phyloP scores from a whole-genome alignment of 192 early-diverging fungal species.

The Chytriomyces sp. region DNA sequence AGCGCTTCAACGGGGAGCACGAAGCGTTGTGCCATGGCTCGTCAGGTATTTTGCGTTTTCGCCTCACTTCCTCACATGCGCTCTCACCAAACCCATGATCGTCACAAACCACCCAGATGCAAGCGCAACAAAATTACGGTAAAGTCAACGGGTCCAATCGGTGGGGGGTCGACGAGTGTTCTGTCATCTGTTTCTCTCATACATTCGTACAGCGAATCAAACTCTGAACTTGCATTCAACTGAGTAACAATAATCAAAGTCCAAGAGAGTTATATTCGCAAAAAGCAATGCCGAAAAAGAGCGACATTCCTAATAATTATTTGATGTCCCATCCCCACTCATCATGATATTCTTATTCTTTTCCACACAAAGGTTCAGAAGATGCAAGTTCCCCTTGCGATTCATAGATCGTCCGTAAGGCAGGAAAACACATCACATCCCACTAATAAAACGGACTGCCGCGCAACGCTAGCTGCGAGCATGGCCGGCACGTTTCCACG shows the following conservation, averaged over 20 bases:
- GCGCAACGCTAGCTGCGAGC: constrained; percentile 2
- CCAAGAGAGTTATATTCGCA: not conserved
- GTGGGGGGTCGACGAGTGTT: not conserved
- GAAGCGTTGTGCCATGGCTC: constrained; percentile 30
- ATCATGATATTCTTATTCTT: too few species aligned
- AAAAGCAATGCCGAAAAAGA: not conserved
- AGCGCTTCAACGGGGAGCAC: constrained; percentile 42
- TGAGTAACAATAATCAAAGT: not conserved
- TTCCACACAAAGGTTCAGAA: too few species aligned
- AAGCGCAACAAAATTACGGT: too few species aligned
- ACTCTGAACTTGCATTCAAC: constrained; percentile 35
- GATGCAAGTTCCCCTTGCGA: too few species aligned
- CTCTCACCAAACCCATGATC: not conserved
- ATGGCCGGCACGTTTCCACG: constrained; percentile 2
- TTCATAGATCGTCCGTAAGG: constrained; percentile 16
- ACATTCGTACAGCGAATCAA: constrained; percentile 33
- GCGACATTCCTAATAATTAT: too few species aligned
- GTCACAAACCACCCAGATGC: too few species aligned
- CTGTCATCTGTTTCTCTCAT: not conserved
- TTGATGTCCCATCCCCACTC: too few species aligned
- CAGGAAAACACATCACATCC: constrained; percentile 10
- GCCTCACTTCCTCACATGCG: not conserved
- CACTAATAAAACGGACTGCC: constrained; percentile 1
- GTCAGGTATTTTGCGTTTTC: constrained; percentile 12
- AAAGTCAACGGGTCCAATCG: too few species aligned